A percentile compares a stretch with the other conserved stretches of the same genome.
phyloP scores from a whole-genome alignment of 2,329 filamentous ascomycete species.

The Diaporthe sp. region DNA sequence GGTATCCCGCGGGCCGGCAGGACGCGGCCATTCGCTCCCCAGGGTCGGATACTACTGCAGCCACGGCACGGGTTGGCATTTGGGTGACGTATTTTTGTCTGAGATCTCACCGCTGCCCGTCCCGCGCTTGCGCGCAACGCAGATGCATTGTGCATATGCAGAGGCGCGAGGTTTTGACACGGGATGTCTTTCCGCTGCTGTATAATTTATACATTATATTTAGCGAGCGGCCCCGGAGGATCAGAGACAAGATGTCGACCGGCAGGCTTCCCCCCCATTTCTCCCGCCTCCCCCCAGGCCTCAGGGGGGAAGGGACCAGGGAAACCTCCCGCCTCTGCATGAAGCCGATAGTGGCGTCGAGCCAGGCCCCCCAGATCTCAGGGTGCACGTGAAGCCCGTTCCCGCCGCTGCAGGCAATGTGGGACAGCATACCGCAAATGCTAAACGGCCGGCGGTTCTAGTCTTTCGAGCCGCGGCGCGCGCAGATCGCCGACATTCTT shows the following conservation, averaged over 20 bases:
- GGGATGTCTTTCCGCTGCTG: no score
- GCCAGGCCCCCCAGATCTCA: neutral
- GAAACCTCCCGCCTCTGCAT: neutral
- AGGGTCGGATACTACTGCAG: slow-evolving; percentile 5
- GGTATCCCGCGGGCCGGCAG: slow-evolving; percentile 11
- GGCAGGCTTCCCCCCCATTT: neutral
- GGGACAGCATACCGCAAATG: slow-evolving; percentile 17
- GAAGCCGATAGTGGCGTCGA: slow-evolving; percentile 14
- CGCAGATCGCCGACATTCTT: slow-evolving; percentile 22
- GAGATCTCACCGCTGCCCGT: slow-evolving; percentile 23
- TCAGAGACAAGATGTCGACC: neutral
- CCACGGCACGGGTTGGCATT: slow-evolving; percentile 19
- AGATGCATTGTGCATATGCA: no score
- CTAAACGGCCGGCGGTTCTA: slow-evolving; percentile 1
- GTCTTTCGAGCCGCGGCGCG: neutral
- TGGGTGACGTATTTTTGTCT: slow-evolving; percentile 8
- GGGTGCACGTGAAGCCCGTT: slow-evolving; percentile 18
- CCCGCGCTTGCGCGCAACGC: neutral
- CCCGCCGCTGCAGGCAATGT: slow-evolving; percentile 2
- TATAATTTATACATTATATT: no score
- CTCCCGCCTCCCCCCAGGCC: neutral
- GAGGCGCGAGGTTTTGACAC: no score
- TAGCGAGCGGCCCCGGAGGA: neutral
- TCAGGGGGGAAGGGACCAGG: neutral
- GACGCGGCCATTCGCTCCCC: slow-evolving; percentile 13